Base-by-base conservation (phyloP, 225 moss, liverwort and hornwort species). In the Bryoerythrophyllum caledonicum region DNA sequence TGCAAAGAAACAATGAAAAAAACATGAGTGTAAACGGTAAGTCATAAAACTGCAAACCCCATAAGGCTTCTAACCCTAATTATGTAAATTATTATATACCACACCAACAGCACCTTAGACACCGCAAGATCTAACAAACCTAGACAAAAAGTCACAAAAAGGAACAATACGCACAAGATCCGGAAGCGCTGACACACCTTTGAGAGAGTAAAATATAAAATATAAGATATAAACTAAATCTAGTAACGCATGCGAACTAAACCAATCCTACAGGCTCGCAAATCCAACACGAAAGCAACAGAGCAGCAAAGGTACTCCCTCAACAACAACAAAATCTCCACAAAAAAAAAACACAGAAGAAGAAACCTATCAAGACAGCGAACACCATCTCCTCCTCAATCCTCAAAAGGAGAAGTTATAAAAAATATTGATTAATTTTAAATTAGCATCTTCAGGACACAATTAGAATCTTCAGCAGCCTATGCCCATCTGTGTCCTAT, bases 1-100 rank as follows among this genome's bases (percentile, higher is more conserved):
- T 99, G 91, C 80, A 82, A 14, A 53, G 12, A 34, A 70, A 30
- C 23, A 60, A 14, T 28, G 8, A 23, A 14, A 61, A 49, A 48
- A 11, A n/a, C 43, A n/a, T 5, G 20, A 16, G 12, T 81, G 40
- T 55, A 11, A 28, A 40, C 3, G 48, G 44, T 5, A 25, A 17
- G 64, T 60, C 49, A 32, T 44, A 59, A 1, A 9, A 16, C 10
- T 2, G 21, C 27, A 41, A 78, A 57, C 23, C 53, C 25, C 20
- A 37, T 13, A 43, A 57, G 64, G 2, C 20, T 40, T 11, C n/a
- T 10, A 57, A 23, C 44, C 77, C 78, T 70, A 6, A 27, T 3
- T 19, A 38, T 51, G 41, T 10, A 77, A 10, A 51, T 2, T 14
- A 44, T 28, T 37, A 34, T n/a, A n/a, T 5, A 61, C 1, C 54